These are phyloP conservation scores for Penicillium pancosmium DNA, from an alignment of 495 filamentous ascomycete genomes.

Conservation along the genomic window DNA sequence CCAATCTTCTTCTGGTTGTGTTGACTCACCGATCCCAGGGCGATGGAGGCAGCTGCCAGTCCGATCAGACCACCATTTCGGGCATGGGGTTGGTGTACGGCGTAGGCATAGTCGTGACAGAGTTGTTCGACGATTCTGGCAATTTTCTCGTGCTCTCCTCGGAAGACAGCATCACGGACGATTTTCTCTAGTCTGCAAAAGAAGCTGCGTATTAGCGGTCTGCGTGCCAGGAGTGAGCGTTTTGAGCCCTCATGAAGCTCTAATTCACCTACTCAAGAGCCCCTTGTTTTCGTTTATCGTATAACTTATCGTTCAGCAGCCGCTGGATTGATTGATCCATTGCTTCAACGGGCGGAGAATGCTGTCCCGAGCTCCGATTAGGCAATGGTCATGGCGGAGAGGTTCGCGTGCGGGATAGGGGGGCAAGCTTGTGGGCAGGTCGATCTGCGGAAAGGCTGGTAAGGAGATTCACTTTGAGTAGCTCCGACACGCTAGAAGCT, in stretches of 20 bases:
- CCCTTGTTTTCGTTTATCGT: conserved; percentile 94
- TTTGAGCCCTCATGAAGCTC: neutral
- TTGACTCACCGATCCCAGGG: conserved; percentile 79
- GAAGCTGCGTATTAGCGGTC: conserved; percentile 19
- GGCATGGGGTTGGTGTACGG: conserved; percentile 95
- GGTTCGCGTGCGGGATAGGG: conserved; percentile 12
- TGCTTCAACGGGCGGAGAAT: conserved; percentile 29
- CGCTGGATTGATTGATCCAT: conserved; percentile 93
- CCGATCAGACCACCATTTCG: conserved; percentile 97
- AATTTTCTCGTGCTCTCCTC: conserved; percentile 75
- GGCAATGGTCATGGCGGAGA: conserved; percentile 40
- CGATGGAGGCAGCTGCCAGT: conserved; percentile 94
- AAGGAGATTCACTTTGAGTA: neutral
- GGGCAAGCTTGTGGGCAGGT: conserved; percentile 9
- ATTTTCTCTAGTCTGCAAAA: conserved; percentile 76
- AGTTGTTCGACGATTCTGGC: conserved; percentile 90
- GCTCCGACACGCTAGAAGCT: neutral
- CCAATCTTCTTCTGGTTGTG: neutral
- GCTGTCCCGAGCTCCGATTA: conserved; percentile 32
- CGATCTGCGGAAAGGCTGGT: neutral
- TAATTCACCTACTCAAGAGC: conserved; percentile 81
- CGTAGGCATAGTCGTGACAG: conserved; percentile 97
- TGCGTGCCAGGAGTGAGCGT: neutral
- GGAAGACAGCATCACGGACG: conserved; percentile 81
- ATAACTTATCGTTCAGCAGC: conserved; percentile 94